Evolutionary conservation across 345 rosid genomes (phyloP), one percentile per base, ranked within the genome.

Genomic region (Garcia nutans): DNA sequence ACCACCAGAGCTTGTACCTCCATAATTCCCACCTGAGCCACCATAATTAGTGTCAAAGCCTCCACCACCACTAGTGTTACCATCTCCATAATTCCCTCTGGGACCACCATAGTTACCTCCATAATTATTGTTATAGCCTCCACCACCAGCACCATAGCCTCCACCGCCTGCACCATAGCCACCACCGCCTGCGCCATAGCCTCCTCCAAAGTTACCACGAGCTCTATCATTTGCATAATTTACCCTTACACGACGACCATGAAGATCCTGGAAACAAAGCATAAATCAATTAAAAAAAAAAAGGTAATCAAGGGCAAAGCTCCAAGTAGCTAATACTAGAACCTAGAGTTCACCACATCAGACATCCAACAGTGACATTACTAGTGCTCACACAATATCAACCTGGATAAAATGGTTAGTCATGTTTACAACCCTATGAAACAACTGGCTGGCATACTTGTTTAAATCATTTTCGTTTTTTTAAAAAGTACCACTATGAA

Each of bases 221-320:
- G 88, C 66, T 80, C 90, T 87, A 15, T 95, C 99, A 61, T 80
- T 67, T 74, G 99, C 99, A 87, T 82, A 90, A 79, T 91, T 88
- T 73, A 95, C 99, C 84, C 85, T 91, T 45, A 95, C 82, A 8
- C 77, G 78, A 74, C 97, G 90, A 45, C 99, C 99, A 77, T 87
- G 86, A 59, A 95, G 93, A 61, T 85, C 93, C 98, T 95, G 84
- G 24, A 19, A 75, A 71, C 8, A 1, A 70, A 68, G 33, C 23
- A 65, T 59, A 55, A 44, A 3, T 37, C 41, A 37, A 49, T 24
- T 24, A 69, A 65, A 54, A 8, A 56, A 22, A 17, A 23, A 10
- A 23, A 0, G 42, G 28, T 17, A 33, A 3, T 31, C 54, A 54
- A 50, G 3, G 22, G 5, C 1, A 17, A 17, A 31, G 15, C 17